phyloP scores from a whole-genome alignment of 495 filamentous ascomycete genomes.

The Hypomontagnella monticulosa region DNA sequence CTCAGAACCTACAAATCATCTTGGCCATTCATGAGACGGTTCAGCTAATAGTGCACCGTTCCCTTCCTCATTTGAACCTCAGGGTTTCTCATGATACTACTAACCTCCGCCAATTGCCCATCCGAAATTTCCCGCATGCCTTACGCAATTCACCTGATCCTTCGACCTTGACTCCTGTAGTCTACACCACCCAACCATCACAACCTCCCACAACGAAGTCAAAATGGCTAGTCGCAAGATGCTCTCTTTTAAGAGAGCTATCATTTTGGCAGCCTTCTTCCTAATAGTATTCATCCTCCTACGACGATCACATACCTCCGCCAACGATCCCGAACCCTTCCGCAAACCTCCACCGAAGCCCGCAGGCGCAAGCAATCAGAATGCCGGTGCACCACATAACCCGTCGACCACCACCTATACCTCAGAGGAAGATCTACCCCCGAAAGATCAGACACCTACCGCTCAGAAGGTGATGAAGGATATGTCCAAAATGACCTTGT shows the following conservation, averaged over 20 bases:
- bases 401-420: slow-evolving; percentile 41
- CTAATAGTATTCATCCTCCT: slow-evolving; percentile 77
- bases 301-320: slow-evolving; percentile 64
- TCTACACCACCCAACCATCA: background rate
- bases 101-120: slow-evolving; percentile 7
- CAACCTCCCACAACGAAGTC: background rate
- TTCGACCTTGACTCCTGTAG: slow-evolving; percentile 14
- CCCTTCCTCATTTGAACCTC: background rate
- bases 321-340: slow-evolving; percentile 35
- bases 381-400: slow-evolving; percentile 40
- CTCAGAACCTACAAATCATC: slow-evolving; percentile 10
- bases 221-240: slow-evolving; percentile 43
- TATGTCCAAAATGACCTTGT: slow-evolving; percentile 70
- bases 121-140: slow-evolving; percentile 25
- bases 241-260: slow-evolving; percentile 76
- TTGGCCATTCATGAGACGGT: slow-evolving; percentile 11
- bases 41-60: slow-evolving; percentile 13
- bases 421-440: slow-evolving; percentile 11
- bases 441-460: slow-evolving; percentile 35
- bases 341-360: slow-evolving; percentile 54
- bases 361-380: slow-evolving; percentile 33
- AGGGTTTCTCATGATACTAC: slow-evolving; percentile 12
- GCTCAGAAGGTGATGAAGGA: slow-evolving; percentile 62
- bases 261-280: slow-evolving; percentile 73
- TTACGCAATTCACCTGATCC: slow-evolving; percentile 16